A percentile compares a stretch with the other conserved stretches of the same genome.
Conservation (phyloP, 805 yeast species). For the Wickerhamiella kazuoi region DNA sequence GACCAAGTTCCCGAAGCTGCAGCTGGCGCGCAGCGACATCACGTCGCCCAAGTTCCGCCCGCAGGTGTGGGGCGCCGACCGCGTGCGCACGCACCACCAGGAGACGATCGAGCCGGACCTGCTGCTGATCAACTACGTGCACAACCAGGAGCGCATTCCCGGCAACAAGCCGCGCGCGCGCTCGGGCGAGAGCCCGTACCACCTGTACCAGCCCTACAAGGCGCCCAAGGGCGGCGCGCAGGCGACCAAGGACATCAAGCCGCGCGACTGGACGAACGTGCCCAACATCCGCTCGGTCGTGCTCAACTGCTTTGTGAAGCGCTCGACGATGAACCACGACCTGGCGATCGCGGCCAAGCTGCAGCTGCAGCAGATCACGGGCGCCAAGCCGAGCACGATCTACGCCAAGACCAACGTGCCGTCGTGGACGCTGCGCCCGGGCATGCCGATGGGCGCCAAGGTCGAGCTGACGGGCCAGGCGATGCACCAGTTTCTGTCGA, state of each 20-base stretch:
- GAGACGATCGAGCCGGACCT: constrained; percentile 64
- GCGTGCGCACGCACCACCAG: constrained; percentile 58
- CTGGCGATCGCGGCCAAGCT: constrained; percentile 58
- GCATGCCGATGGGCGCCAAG: constrained; percentile 83
- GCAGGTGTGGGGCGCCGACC: constrained; percentile 53
- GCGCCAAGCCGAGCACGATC: constrained; percentile 57
- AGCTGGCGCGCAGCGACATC: constrained; percentile 53
- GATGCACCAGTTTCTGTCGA: constrained; percentile 68
- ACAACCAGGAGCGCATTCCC: constrained; percentile 24
- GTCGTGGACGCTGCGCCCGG: constrained; percentile 71
- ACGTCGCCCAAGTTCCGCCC: constrained; percentile 69
- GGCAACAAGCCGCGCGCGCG: constrained; percentile 70
- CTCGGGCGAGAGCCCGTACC: constrained; percentile 80
- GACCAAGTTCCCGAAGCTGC: constrained; percentile 53
- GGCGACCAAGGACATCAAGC: constrained; percentile 56
- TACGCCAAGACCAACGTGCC: constrained; percentile 67
- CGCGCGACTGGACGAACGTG: constrained; percentile 48
- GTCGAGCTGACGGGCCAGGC: constrained; percentile 59
- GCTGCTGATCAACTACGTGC: constrained; percentile 58
- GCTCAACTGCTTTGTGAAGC: constrained; percentile 60
- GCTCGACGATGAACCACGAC: constrained; percentile 42
- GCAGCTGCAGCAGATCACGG: constrained; percentile 88
- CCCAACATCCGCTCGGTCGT: constrained; percentile 55
- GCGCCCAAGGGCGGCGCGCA: constrained; percentile 62
- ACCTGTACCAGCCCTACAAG: constrained; percentile 59